phyloP scores from a whole-genome alignment of 2,329 filamentous ascomycete species.

The Orbilia oligospora region DNA sequence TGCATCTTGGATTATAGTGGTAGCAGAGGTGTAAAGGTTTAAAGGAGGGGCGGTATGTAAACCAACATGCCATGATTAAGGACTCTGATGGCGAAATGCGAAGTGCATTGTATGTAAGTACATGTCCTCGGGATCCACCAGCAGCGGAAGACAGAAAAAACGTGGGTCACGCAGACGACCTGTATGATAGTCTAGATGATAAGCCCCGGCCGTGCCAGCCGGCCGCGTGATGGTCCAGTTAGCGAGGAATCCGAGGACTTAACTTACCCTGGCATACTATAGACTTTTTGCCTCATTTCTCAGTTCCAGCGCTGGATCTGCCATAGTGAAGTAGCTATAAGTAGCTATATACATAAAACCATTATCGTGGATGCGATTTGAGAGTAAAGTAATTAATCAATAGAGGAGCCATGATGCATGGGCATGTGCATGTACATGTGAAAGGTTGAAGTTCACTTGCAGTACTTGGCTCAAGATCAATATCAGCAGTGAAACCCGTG shows the following conservation, averaged over 20 bases:
- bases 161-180: conserved; percentile 54
- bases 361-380: not conserved
- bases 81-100: conserved; percentile 21
- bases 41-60: too few species aligned
- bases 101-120: not conserved
- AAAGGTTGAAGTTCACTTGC: not conserved
- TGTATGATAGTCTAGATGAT: conserved; percentile 14
- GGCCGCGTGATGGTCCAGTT: conserved; percentile 1
- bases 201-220: conserved; percentile 20
- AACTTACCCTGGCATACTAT: too few species aligned
- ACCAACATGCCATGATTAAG: conserved; percentile 6
- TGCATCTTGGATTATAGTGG: too few species aligned
- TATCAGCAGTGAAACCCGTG: not conserved
- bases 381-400: too few species aligned
- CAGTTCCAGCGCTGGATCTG: not conserved
- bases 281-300: not conserved
- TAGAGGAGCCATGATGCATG: too few species aligned
- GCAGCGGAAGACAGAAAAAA: conserved; percentile 25
- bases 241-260: conserved; percentile 12
- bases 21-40: too few species aligned
- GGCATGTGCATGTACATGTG: not conserved
- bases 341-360: too few species aligned
- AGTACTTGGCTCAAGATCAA: too few species aligned
- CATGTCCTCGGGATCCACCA: conserved; percentile 29
- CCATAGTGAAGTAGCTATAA: too few species aligned